These are phyloP conservation scores for Trichoderma sp. DNA, from an alignment of 2,329 filamentous ascomycete genomes.

Conservation along the genomic window DNA sequence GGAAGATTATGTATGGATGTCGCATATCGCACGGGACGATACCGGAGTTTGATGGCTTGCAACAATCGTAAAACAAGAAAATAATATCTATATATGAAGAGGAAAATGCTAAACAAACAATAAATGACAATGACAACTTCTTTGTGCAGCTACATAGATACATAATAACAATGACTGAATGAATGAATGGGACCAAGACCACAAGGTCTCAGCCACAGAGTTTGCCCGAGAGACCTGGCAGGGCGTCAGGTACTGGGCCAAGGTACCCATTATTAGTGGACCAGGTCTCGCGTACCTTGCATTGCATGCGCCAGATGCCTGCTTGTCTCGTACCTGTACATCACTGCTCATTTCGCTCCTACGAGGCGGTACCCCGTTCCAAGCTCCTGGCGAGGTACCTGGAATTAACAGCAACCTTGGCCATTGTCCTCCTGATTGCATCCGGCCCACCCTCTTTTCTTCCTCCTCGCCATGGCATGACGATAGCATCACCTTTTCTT, in stretches of 20 bases:
- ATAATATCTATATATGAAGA: constrained; percentile 8
- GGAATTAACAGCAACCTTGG: constrained; percentile 1
- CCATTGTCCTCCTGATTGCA: constrained; percentile 12
- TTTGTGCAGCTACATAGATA: background rate
- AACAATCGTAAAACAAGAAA: constrained; percentile 12
- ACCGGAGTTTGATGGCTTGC: constrained; percentile 22
- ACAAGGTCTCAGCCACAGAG: background rate
- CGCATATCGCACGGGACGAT: constrained; percentile 24
- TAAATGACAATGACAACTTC: background rate
- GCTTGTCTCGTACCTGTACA: constrained; percentile 12
- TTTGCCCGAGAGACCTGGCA: background rate
- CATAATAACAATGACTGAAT: background rate
- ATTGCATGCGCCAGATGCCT: background rate
- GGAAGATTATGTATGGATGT: constrained; percentile 6
- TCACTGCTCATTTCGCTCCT: background rate
- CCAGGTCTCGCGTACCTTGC: constrained; percentile 22
- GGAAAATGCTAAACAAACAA: background rate
- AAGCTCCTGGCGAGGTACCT: constrained; percentile 6
- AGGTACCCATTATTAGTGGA: constrained; percentile 10
- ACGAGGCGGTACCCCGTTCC: background rate
- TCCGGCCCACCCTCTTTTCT: background rate
- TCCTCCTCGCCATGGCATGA: background rate
- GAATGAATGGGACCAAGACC: background rate
- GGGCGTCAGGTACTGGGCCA: background rate
- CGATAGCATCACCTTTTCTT: constrained; percentile 8